A percentile compares a stretch with the other conserved stretches of the same genome.
These are phyloP conservation scores for Globisporangium polare DNA, from an alignment of 352 stramenopile species.

Conservation along the genomic window DNA sequence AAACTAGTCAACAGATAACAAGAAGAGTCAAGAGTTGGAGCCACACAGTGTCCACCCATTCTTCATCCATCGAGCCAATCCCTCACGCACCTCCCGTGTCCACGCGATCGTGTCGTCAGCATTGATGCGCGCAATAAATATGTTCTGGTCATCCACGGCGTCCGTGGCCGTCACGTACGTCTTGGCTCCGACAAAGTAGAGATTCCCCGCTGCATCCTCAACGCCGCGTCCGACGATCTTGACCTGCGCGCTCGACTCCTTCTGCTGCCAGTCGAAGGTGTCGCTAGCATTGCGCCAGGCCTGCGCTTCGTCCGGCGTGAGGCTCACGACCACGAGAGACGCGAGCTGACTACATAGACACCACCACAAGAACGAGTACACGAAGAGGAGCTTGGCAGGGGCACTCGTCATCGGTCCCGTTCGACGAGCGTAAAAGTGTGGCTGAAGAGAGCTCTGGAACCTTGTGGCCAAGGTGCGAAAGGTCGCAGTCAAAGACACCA, in stretches of 20 bases:
- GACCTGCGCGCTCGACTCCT: constrained; percentile 28
- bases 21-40: constrained; percentile 5
- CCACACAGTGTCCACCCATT: background rate
- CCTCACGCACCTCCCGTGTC: constrained; percentile 37
- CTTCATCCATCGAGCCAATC: background rate
- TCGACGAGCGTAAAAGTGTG: background rate
- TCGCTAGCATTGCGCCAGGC: constrained; percentile 34
- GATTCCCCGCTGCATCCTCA: constrained; percentile 31
- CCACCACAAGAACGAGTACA: constrained; percentile 5
- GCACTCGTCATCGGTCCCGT: background rate
- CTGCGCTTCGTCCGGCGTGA: constrained; percentile 35
- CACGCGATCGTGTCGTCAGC: constrained; percentile 39
- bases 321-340: constrained; percentile 1
- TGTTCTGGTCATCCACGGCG: constrained; percentile 31
- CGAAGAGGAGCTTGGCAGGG: constrained; percentile 1
- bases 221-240: constrained; percentile 33
- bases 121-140: constrained; percentile 54
- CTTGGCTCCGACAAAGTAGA: constrained; percentile 66
- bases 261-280: constrained; percentile 53
- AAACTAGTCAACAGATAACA: constrained; percentile 26
- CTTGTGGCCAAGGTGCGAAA: background rate
- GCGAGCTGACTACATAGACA: background rate
- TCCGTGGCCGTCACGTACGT: constrained; percentile 19
- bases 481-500: background rate
- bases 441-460: background rate